Conservation (phyloP, 441 rosid species). For the Populus trichocarpa region DNA sequence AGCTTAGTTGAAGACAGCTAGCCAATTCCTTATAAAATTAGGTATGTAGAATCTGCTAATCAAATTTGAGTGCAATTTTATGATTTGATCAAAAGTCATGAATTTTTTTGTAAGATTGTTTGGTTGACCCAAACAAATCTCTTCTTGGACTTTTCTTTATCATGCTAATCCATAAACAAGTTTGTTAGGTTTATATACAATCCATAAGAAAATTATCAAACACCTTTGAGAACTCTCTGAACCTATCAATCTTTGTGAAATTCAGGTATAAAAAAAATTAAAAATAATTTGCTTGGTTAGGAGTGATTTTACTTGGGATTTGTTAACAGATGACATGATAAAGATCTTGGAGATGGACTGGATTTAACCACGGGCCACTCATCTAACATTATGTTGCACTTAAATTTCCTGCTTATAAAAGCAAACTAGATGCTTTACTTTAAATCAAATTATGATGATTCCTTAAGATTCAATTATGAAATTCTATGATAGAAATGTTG, state of each 20-base stretch:
- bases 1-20: too few relatives aligned
- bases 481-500: not conserved
- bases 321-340: not conserved
- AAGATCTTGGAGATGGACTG: not conserved
- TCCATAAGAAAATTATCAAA: not conserved
- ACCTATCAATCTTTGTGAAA: not conserved
- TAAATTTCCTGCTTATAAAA: slow-evolving; percentile 36
- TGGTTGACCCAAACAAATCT: too few relatives aligned
- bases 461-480: slow-evolving; percentile 18
- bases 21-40: too few relatives aligned
- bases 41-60: too few relatives aligned
- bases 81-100: too few relatives aligned
- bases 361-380: slow-evolving; percentile 3
- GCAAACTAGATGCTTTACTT: slow-evolving; percentile 31
- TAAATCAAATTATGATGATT: slow-evolving; percentile 30
- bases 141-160: too few relatives aligned
- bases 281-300: not conserved
- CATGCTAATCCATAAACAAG: too few relatives aligned
- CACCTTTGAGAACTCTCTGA: not conserved
- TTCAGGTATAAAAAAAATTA: not conserved
- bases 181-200: too few relatives aligned
- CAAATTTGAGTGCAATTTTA: too few relatives aligned
- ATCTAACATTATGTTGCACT: slow-evolving; percentile 20
- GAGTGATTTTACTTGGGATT: not conserved
- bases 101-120: too few relatives aligned